Conservation (phyloP, 495 filamentous ascomycete genomes). For the Durotheca rogersii region DNA sequence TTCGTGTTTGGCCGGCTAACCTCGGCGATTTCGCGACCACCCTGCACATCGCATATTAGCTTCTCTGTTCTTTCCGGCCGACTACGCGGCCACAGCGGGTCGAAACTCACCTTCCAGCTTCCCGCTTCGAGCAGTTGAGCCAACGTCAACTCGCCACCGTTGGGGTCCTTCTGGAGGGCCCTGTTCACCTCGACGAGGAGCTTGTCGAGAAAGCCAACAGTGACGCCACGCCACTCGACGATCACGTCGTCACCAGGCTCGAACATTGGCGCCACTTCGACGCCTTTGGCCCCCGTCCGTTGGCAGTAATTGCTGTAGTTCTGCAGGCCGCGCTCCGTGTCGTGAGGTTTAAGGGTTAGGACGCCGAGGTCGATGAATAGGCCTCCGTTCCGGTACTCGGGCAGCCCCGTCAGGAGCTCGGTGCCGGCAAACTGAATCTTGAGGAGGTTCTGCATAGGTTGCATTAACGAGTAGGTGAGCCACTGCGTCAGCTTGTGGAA, state of each 20-base stretch:
- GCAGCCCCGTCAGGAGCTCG: slow-evolving; percentile 77
- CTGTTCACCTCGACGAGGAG: slow-evolving; percentile 72
- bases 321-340: slow-evolving; percentile 64
- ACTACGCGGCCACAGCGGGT: background rate
- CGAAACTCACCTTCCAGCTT: slow-evolving; percentile 81
- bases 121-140: slow-evolving; percentile 85
- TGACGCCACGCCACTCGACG: slow-evolving; percentile 83
- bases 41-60: slow-evolving; percentile 56
- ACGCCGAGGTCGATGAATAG: slow-evolving; percentile 81
- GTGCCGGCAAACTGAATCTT: slow-evolving; percentile 74
- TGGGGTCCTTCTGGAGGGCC: slow-evolving; percentile 48
- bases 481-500: slow-evolving; percentile 93
- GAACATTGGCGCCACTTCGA: slow-evolving; percentile 75
- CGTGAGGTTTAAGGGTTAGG: slow-evolving; percentile 67
- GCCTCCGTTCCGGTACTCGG: slow-evolving; percentile 87
- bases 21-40: slow-evolving; percentile 93
- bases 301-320: slow-evolving; percentile 72
- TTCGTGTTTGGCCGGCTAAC: slow-evolving; percentile 95
- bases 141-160: slow-evolving; percentile 62
- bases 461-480: slow-evolving; percentile 86
- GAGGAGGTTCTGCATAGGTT: slow-evolving; percentile 78
- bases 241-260: slow-evolving; percentile 79
- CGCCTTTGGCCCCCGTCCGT: slow-evolving; percentile 69
- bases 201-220: slow-evolving; percentile 79
- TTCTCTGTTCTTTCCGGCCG: background rate